Evolutionary conservation across 129 eudicot genomes (phyloP), one percentile per base, ranked within the genome.

Genomic region (Scalesia atractyloides): DNA sequence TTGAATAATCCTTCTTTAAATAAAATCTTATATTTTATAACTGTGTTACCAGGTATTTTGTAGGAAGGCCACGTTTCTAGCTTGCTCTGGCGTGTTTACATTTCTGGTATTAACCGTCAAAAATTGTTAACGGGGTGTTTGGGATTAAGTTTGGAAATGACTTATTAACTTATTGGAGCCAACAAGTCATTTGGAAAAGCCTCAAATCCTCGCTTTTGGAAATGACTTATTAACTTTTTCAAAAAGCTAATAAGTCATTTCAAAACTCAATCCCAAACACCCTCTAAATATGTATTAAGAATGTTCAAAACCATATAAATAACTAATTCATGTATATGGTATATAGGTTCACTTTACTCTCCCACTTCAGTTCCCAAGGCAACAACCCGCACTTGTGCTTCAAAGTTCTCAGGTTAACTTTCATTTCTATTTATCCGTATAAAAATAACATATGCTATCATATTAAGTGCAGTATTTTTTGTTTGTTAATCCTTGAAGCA

Each of bases 361-460:
- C 65, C 83, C 98, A 22, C 76, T 88, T 62, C 98, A 94, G 82
- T 94, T 90, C 78, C 98, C 98, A 48, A 94, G 77, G 84, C 97
- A 87, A 73, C 87, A 83, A 60, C 98, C 97, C 22, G 56, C 78
- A 74, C 16, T 94, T 41, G 47, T 85, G 73, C 97, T 94, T 73
- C 98, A 94, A 76, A 94, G 98, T 76, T 86, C 97, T 24, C 97
- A 87, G 96, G 98, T 86, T 22, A 78, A 71, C 15, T 4, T 68
- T 46, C n/a, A 12, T 68, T 9, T 54, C 49, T 43, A 30, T 30
- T 44, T 72, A 71, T 48, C 46, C 2, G 26, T 59, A 11, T 50
- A 44, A 26, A 26, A 16, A 53, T 13, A 54, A 12, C 43, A 71
- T 3, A n/a, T 10, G 5, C 9, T 53, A 30, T 24, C 26, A 3